Conservation (phyloP, 371 early-diverging fungal species). For the Mucor velutinosus region DNA sequence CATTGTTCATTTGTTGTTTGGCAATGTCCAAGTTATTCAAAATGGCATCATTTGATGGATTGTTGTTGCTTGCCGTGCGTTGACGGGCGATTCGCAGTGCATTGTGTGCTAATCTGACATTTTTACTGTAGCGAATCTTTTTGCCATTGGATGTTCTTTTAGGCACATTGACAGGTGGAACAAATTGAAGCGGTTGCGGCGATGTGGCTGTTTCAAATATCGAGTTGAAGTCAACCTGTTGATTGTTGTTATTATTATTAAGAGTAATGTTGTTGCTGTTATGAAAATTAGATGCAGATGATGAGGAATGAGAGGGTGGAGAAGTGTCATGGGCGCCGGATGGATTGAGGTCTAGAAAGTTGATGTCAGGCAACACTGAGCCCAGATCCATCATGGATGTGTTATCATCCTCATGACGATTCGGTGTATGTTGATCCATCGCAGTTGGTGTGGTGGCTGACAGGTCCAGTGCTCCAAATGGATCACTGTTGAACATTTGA, state of each 20-base stretch:
- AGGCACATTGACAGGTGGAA: constrained; percentile 28
- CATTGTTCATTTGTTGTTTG: constrained; percentile 13
- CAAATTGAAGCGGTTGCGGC: constrained; percentile 19
- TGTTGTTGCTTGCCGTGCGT: constrained; percentile 18
- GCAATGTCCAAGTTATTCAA: constrained; percentile 20
- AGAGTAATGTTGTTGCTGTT: neutral
- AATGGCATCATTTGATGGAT: constrained; percentile 28
- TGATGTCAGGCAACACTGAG: constrained; percentile 15
- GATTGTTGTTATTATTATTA: neutral
- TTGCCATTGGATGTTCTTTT: constrained; percentile 46
- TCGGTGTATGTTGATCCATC: neutral
- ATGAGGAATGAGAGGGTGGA: neutral
- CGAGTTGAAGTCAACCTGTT: neutral
- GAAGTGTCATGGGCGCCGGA: neutral
- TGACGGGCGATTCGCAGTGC: constrained; percentile 42
- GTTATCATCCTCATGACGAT: neutral
- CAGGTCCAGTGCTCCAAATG: constrained; percentile 24
- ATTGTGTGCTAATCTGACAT: constrained; percentile 38
- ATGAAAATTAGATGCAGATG: neutral
- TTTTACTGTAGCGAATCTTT: constrained; percentile 47
- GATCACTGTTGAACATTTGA: constrained; percentile 36
- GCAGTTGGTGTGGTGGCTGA: neutral
- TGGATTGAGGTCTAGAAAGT: constrained; percentile 15
- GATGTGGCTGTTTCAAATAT: constrained; percentile 12
- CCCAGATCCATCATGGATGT: constrained; percentile 21